Conservation (phyloP, 2,329 filamentous ascomycete genomes). For the Volutella citrinella region DNA sequence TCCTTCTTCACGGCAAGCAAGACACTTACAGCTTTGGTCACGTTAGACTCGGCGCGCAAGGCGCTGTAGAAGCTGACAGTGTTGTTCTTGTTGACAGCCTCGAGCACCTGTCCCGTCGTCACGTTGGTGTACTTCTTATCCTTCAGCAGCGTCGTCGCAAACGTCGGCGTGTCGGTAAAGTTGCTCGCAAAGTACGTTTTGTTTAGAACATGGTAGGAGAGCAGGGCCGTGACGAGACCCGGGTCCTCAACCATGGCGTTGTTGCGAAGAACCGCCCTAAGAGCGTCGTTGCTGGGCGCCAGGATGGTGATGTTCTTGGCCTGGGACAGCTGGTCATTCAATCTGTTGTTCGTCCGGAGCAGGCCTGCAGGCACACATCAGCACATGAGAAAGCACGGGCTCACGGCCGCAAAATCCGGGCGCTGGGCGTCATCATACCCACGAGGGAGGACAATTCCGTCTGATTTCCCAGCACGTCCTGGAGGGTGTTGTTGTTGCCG, state of each 20-base stretch:
- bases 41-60: constrained; percentile 36
- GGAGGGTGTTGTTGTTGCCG: constrained; percentile 16
- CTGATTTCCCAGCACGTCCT: constrained; percentile 21
- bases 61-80: constrained; percentile 45
- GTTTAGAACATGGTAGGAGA: constrained; percentile 58
- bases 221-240: constrained; percentile 40
- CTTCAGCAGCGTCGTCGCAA: constrained; percentile 40
- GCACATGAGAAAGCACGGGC: too few relatives aligned
- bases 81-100: constrained; percentile 37
- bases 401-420: too few relatives aligned
- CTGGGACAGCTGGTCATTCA: constrained; percentile 10
- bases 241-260: constrained; percentile 36
- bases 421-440: constrained; percentile 11
- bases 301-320: constrained; percentile 38
- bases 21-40: constrained; percentile 28
- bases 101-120: constrained; percentile 42
- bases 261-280: constrained; percentile 47
- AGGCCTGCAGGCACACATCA: too few relatives aligned
- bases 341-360: too few relatives aligned
- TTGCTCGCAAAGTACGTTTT: constrained; percentile 37
- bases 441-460: constrained; percentile 24
- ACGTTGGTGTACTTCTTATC: constrained; percentile 40
- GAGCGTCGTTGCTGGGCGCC: constrained; percentile 53
- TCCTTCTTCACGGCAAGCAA: too few relatives aligned
- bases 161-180: constrained; percentile 27